Percentiles rank a stretch among this genome's conserved stretches.
Evolutionary conservation across 805 yeast species (phyloP).

Genomic region (Starmerella roubikii): DNA sequence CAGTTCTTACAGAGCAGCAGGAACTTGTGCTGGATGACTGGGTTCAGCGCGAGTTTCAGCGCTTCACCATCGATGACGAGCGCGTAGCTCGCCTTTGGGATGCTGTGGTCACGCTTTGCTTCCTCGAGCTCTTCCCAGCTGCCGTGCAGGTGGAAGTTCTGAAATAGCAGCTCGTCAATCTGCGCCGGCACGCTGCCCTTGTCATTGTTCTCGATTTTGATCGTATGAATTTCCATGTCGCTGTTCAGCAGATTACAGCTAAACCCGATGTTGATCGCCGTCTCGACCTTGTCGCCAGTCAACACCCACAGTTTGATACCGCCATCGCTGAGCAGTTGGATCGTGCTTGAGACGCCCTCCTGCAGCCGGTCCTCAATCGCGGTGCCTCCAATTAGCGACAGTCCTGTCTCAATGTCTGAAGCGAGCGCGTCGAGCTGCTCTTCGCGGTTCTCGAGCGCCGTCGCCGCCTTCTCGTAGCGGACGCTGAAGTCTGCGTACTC

Average conservation of each 20-base stretch:
- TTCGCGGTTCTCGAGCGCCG: slow-evolving; percentile 49
- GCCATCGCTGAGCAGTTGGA: slow-evolving; percentile 52
- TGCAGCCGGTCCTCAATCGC: slow-evolving; percentile 74
- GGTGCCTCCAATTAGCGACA: slow-evolving; percentile 59
- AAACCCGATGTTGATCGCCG: slow-evolving; percentile 81
- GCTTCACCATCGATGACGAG: slow-evolving; percentile 67
- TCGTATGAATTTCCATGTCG: slow-evolving; percentile 55
- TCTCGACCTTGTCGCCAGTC: slow-evolving; percentile 74
- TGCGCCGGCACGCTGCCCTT: slow-evolving; percentile 22
- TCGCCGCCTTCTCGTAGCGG: slow-evolving; percentile 45
- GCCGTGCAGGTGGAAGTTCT: slow-evolving; percentile 38
- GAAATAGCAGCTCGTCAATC: slow-evolving; percentile 37
- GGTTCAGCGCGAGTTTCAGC: slow-evolving; percentile 37
- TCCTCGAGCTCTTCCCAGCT: slow-evolving; percentile 34
- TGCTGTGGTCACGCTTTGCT: slow-evolving; percentile 49
- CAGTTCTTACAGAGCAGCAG: slow-evolving; percentile 63
- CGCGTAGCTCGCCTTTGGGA: slow-evolving; percentile 47
- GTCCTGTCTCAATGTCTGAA: slow-evolving; percentile 45
- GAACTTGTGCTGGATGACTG: slow-evolving; percentile 39
- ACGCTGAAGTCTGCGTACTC: slow-evolving; percentile 42
- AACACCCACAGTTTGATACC: slow-evolving; percentile 77
- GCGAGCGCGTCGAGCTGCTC: slow-evolving; percentile 43
- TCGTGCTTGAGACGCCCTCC: slow-evolving; percentile 68
- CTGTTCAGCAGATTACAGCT: slow-evolving; percentile 62
- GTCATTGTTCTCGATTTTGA: slow-evolving; percentile 28